Percentiles rank a stretch among this genome's conserved stretches.
Conservation (phyloP, 2,329 filamentous ascomycete genomes). For the Nothophoma quercina region DNA sequence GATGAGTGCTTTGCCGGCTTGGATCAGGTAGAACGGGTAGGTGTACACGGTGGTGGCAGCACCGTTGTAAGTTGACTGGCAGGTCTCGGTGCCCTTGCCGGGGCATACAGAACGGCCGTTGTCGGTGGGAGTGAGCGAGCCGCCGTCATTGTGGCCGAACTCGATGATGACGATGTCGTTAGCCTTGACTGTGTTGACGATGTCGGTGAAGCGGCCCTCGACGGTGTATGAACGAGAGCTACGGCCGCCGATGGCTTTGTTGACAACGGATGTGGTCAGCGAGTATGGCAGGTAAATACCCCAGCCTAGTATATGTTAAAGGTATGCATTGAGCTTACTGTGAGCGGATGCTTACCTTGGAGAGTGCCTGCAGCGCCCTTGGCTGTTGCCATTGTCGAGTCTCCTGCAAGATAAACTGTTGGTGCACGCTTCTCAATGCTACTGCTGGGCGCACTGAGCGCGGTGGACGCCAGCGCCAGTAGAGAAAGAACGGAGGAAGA, state of each 20-base stretch:
- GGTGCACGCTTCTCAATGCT: constrained; percentile 39
- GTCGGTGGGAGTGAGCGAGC: constrained; percentile 61
- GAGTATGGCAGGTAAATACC: constrained; percentile 66
- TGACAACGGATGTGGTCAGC: constrained; percentile 61
- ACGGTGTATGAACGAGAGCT: constrained; percentile 71
- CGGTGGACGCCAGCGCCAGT: constrained; percentile 29
- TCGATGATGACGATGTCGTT: constrained; percentile 75
- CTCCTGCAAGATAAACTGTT: constrained; percentile 65
- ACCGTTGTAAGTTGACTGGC: constrained; percentile 61
- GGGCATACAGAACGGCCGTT: constrained; percentile 69
- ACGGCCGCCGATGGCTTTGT: constrained; percentile 71
- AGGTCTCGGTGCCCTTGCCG: constrained; percentile 63
- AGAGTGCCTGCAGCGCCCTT: constrained; percentile 52
- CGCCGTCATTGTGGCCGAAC: constrained; percentile 77
- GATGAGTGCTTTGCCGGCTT: constrained; percentile 62
- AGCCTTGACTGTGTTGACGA: constrained; percentile 60
- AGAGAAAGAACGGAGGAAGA: constrained; percentile 27
- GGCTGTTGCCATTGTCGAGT: constrained; percentile 66
- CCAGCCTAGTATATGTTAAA: constrained; percentile 60
- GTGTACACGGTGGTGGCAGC: constrained; percentile 65
- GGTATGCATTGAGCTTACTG: background rate
- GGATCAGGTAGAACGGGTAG: constrained; percentile 66
- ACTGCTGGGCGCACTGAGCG: constrained; percentile 33
- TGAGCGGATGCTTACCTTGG: constrained; percentile 42
- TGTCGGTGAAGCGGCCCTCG: constrained; percentile 69